Base-by-base conservation (phyloP, 108 stramenopile species). In the Cyclotella kingstonii region DNA sequence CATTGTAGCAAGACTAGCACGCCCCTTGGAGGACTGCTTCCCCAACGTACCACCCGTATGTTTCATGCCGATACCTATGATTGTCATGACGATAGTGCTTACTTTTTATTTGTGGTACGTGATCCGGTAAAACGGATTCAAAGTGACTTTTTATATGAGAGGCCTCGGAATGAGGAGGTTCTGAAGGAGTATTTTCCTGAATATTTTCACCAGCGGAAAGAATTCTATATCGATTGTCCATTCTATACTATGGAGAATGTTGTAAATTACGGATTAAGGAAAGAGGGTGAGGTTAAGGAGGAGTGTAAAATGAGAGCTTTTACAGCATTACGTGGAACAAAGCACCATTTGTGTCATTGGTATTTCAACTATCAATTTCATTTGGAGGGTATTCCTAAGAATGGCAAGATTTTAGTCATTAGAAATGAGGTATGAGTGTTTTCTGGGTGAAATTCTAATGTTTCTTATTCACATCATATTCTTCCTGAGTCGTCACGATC, bases 291-390 rank as follows among this genome's bases (percentile, higher is more conserved):
- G 8, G 58, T 43, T 0, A 35, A 15, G n/a, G 49, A 60, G 12
- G 41, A 58, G 7, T 68, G 67, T 43, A 68, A 55, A 39, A 53
- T 31, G 19, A 49, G 50, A 17, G 67, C 67, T 5, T 29, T 38
- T 33, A 53, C 43, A 0, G 40, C 58, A 12, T 50, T 68, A 14
- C 39, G 58, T 40, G 67, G 67, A 4, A 33, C 36, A 5, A 31
- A 39, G 27, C 67, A 68, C 28, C 52, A 34, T 49, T 15, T 47
- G 15, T 60, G 67, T 53, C 67, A 68, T 51, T 45, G 51, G 34
- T 73, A 58, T 47, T 73, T 65, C 29, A 73, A 73, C 18, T 73
- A 73, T 46, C 72, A 73, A 29, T 73, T 73, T 58, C 63, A 73
- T 38, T 60, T 60, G 18, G 72, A 73, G 72, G 72, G 63, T 8